phyloP scores from a whole-genome alignment of 2,329 filamentous ascomycete genomes.

The Chaetomiaceae sp. region DNA sequence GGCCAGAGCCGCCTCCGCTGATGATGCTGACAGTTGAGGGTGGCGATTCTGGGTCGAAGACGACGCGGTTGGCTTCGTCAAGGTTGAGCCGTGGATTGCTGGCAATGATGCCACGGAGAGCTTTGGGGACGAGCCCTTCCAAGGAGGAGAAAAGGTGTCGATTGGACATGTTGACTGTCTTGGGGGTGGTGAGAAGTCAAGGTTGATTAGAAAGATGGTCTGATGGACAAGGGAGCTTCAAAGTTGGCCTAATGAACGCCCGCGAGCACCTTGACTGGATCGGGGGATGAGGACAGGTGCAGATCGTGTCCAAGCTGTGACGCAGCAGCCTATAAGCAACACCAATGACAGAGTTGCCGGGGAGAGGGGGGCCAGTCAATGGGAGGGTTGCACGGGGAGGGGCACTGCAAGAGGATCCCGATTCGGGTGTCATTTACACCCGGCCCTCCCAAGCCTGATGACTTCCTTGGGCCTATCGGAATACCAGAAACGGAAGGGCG shows the following conservation, averaged over 20 bases:
- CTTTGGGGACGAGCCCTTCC: conserved; percentile 50
- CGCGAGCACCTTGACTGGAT: neutral
- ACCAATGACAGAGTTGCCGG: conserved; percentile 21
- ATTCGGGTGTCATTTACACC: conserved; percentile 13
- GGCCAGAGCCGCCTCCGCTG: conserved; percentile 52
- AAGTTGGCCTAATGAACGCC: neutral
- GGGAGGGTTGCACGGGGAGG: conserved; percentile 19
- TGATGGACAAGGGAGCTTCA: neutral
- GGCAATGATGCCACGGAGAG: conserved; percentile 46
- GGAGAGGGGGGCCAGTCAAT: conserved; percentile 11
- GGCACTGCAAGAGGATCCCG: conserved; percentile 19
- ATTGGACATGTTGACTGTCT: conserved; percentile 41
- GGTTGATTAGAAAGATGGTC: neutral
- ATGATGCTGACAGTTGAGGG: conserved; percentile 45
- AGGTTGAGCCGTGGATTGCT: conserved; percentile 48
- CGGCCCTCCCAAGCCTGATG: conserved; percentile 7
- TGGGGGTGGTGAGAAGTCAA: neutral
- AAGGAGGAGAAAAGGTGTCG: conserved; percentile 49
- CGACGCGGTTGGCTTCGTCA: conserved; percentile 47
- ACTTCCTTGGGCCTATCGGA: conserved; percentile 13
- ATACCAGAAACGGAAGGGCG: conserved; percentile 25
- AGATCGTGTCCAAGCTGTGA: neutral
- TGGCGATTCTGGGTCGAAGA: conserved; percentile 44
- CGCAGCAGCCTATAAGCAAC: conserved; percentile 9
- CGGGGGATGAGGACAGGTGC: neutral